Evolutionary conservation across 768 basidiomycete species (phyloP).

Genomic region (Lentinula guzmanii): DNA sequence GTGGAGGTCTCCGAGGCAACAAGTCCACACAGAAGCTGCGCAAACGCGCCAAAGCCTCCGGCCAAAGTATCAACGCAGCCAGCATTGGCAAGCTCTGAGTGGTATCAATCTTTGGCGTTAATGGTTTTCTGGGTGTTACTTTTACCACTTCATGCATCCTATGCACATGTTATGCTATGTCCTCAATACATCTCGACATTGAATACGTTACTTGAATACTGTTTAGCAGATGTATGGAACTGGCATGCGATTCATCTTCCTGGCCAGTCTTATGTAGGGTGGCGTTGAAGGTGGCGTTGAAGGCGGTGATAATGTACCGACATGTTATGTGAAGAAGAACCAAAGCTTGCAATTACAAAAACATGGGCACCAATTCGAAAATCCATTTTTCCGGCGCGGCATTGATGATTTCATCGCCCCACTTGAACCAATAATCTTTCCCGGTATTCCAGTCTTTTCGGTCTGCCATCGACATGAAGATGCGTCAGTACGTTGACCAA

Average conservation of each 20-base stretch:
- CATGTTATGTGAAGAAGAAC: too few relatives aligned
- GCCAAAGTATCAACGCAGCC: conserved; percentile 53
- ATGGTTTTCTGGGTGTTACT: neutral
- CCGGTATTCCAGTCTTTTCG: neutral
- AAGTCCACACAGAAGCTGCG: conserved; percentile 91
- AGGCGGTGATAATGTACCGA: too few relatives aligned
- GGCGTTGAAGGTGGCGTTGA: too few relatives aligned
- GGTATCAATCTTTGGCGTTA: neutral
- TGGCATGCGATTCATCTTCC: too few relatives aligned
- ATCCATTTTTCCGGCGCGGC: neutral
- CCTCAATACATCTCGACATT: too few relatives aligned
- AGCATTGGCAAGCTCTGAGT: conserved; percentile 59
- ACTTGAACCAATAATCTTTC: neutral
- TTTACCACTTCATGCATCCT: neutral
- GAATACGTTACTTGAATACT: too few relatives aligned
- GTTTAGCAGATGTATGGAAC: too few relatives aligned
- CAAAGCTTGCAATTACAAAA: neutral
- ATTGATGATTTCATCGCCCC: neutral
- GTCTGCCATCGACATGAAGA: neutral
- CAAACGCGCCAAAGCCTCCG: conserved; percentile 91
- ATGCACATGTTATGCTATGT: neutral
- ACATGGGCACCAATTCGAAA: neutral
- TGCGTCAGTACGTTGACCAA: neutral
- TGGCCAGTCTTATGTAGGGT: too few relatives aligned
- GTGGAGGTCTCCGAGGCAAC: conserved; percentile 92